Evolutionary conservation across 371 early-diverging fungal species (phyloP).

Genomic region (Capillidium rhysosporum): DNA sequence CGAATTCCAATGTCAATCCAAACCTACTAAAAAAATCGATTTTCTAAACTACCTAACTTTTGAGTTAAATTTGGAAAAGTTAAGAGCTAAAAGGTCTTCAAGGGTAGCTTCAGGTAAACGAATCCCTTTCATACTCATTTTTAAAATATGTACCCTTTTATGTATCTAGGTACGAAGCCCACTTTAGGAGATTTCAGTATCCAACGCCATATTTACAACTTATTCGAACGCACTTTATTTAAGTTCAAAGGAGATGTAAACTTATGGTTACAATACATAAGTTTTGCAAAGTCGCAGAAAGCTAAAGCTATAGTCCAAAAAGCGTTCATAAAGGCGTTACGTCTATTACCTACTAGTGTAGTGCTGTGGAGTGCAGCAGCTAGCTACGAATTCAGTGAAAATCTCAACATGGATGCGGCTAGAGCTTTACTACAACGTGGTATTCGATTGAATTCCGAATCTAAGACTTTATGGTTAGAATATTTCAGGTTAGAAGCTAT

Average conservation of each 20-base stretch:
- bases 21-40: constrained; percentile 50
- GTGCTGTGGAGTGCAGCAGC: constrained; percentile 82
- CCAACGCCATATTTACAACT: constrained; percentile 38
- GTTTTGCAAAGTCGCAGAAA: constrained; percentile 34
- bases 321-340: constrained; percentile 42
- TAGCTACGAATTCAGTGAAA: constrained; percentile 66
- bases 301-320: background rate
- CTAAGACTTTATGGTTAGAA: constrained; percentile 61
- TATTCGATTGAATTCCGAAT: constrained; percentile 56
- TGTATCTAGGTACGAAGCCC: constrained; percentile 6
- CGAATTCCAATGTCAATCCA: constrained; percentile 68
- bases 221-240: constrained; percentile 60
- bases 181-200: constrained; percentile 40
- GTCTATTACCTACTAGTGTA: constrained; percentile 60
- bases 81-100: constrained; percentile 57
- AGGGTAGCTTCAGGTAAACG: constrained; percentile 35
- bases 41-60: constrained; percentile 81
- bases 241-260: constrained; percentile 60
- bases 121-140: constrained; percentile 10
- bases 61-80: constrained; percentile 72
- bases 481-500: constrained; percentile 81
- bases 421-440: constrained; percentile 73
- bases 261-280: constrained; percentile 84
- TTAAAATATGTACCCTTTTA: background rate
- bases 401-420: constrained; percentile 59